These are phyloP conservation scores for Plenodomus lindquistii DNA, from an alignment of 2,329 filamentous ascomycete genomes.

Conservation along the genomic window DNA sequence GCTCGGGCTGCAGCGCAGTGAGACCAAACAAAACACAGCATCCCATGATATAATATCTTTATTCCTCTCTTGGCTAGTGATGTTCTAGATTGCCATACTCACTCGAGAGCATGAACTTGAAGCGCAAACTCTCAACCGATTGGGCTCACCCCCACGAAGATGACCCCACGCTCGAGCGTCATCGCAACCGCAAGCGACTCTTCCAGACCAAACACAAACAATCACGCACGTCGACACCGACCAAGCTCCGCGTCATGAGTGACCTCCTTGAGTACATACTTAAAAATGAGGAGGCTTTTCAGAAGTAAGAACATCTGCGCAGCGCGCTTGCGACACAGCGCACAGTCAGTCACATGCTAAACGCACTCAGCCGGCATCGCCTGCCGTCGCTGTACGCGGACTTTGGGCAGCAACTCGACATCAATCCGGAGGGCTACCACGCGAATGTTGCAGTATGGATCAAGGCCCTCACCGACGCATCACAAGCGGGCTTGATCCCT, in stretches of 20 bases:
- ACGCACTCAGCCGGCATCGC: conserved; percentile 61
- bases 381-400: conserved; percentile 88
- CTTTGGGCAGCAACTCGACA: conserved; percentile 71
- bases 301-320: conserved; percentile 40
- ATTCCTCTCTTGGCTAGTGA: conserved; percentile 5
- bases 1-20: conserved; percentile 2
- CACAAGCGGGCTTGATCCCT: conserved; percentile 64
- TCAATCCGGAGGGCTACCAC: conserved; percentile 83
- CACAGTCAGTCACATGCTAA: conserved; percentile 10
- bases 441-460: conserved; percentile 83
- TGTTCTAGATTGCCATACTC: neutral
- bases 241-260: conserved; percentile 55
- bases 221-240: conserved; percentile 19
- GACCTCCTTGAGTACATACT: conserved; percentile 67
- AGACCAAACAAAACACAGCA: neutral
- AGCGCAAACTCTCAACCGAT: conserved; percentile 26
- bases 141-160: conserved; percentile 20
- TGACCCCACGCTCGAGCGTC: conserved; percentile 20
- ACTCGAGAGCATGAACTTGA: conserved; percentile 22
- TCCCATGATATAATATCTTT: neutral
- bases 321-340: neutral
- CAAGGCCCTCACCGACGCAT: conserved; percentile 70
- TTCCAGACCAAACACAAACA: conserved; percentile 23
- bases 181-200: conserved; percentile 25
- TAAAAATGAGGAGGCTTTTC: conserved; percentile 54